Evolutionary conservation across 2,329 filamentous ascomycete species (phyloP).

Genomic region (Ophiostoma triangulosporum): DNA sequence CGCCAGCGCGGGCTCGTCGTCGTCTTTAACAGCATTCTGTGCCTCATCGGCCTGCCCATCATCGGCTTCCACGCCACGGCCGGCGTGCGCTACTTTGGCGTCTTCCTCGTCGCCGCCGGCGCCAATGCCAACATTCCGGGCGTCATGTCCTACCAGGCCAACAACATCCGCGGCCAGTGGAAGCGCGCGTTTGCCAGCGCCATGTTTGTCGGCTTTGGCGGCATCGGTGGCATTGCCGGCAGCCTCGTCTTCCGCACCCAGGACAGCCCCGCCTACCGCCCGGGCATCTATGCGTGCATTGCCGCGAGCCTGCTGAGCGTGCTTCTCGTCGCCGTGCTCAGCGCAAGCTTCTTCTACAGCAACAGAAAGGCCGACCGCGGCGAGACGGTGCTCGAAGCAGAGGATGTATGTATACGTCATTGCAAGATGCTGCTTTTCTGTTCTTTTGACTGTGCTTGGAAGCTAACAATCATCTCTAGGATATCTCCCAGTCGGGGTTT

Average conservation of each 20-base stretch:
- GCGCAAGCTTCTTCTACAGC: constrained; percentile 27
- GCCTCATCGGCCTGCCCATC: constrained; percentile 56
- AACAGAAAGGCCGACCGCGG: constrained; percentile 40
- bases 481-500: constrained; percentile 27
- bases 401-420: too few relatives aligned
- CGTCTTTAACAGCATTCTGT: constrained; percentile 37
- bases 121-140: constrained; percentile 66
- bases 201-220: constrained; percentile 61
- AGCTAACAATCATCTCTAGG: constrained; percentile 13
- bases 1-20: constrained; percentile 53
- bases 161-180: constrained; percentile 82
- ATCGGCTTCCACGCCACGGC: constrained; percentile 51
- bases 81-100: constrained; percentile 54
- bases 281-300: constrained; percentile 42
- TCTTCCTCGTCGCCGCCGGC: constrained; percentile 64
- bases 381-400: constrained; percentile 36
- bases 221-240: constrained; percentile 65
- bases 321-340: constrained; percentile 29
- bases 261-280: constrained; percentile 39
- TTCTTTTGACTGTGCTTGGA: background rate
- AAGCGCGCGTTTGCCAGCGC: constrained; percentile 71
- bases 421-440: constrained; percentile 2
- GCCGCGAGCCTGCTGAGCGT: constrained; percentile 33
- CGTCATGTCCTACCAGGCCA: constrained; percentile 68
- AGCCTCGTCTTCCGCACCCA: constrained; percentile 54